Conservation (phyloP, 345 rosid genomes). For the Citrus sp. region DNA sequence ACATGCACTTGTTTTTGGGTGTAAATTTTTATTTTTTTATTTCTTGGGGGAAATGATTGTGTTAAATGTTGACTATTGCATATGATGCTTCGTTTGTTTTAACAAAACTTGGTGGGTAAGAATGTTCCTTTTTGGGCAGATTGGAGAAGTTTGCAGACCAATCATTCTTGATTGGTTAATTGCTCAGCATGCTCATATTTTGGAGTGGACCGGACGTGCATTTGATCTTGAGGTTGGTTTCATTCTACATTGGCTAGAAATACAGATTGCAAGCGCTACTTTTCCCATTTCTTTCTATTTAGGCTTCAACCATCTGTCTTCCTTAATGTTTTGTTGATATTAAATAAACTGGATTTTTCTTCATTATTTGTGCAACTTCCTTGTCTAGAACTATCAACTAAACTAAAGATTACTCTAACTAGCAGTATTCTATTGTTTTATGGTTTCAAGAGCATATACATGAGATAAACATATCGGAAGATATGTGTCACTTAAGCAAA, state of each 20-base stretch:
- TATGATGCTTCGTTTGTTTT: slow-evolving; percentile 1
- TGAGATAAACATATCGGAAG: neutral
- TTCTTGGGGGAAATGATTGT: neutral
- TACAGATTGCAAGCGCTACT: neutral
- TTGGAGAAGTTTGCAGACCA: slow-evolving; percentile 64
- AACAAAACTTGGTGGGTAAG: slow-evolving; percentile 2
- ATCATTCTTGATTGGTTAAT: slow-evolving; percentile 95
- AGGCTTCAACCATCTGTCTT: neutral
- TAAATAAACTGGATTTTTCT: neutral
- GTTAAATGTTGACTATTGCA: neutral
- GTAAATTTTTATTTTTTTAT: neutral
- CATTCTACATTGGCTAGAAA: neutral
- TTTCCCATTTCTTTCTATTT: neutral
- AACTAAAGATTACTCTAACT: neutral
- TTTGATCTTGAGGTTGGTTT: slow-evolving; percentile 83
- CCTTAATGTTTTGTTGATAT: neutral
- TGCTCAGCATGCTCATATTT: slow-evolving; percentile 79
- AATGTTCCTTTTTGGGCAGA: slow-evolving; percentile 43
- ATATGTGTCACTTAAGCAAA: neutral
- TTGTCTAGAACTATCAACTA: neutral
- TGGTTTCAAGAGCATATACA: neutral
- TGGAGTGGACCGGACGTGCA: slow-evolving; percentile 94
- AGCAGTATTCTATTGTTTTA: neutral
- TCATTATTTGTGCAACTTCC: neutral
- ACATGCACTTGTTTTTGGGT: neutral